Evolutionary conservation across 2,329 filamentous ascomycete genomes (phyloP), one percentile per base, ranked within the genome.

Genomic region (Penicillium italicum): DNA sequence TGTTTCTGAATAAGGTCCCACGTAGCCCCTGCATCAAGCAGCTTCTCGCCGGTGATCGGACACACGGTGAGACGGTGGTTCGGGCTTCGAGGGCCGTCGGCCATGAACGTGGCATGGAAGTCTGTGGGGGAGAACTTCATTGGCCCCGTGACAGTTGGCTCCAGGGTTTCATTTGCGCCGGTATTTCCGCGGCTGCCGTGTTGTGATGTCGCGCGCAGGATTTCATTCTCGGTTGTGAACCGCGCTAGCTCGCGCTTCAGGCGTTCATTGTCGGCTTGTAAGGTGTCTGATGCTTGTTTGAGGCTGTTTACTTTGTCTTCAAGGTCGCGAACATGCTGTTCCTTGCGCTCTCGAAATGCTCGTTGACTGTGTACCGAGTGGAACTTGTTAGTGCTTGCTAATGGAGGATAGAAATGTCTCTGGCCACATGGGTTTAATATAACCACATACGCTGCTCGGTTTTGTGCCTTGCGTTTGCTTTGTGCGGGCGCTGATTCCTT

Each of bases 261-360:
- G 33, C 88, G 86, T 72, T 96, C 90, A 69, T 97, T 97, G 72
- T 97, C 92, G 42, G 86, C 84, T 38, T 86, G 83, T 0, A 94
- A 82, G 33, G 84, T 82, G 53, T 86, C 83, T 49, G 90, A 88
- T 47, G 86, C 85, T 57, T 86, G 85, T 70, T 96, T 88, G 31
- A 97, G 84, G 46, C 79, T 81, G 47, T 84, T 87, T 28, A 97
- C 85, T 72, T 96, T 94, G 55, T 85, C 84, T 75, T 97, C 92
- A 24, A 97, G 86, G 58, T 97, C 91, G 72, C 92, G 92, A 60
- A 97, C 91, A 69, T 96, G 92, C 55, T 87, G 88, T 73, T 97
- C 93, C 74, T 97, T 97, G 64, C 93, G 88, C 75, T 97, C 93
- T 58, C 93, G 90, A 74, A 97, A 97, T 31, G 94, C 93, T 66